phyloP scores from a whole-genome alignment of 441 rosid species.

The Arabidopsis hybrid region DNA sequence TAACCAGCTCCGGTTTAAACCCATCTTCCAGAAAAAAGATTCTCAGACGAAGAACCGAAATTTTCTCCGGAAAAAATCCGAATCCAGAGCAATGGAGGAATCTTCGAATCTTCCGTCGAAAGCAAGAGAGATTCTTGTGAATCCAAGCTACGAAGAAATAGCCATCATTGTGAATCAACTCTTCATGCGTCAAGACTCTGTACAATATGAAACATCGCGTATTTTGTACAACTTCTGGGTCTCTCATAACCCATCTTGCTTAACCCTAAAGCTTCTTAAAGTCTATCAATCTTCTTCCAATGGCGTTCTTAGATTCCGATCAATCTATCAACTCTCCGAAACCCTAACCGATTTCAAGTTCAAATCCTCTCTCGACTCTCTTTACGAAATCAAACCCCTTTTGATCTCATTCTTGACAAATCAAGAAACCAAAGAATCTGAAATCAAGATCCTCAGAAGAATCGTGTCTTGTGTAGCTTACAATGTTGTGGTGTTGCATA shows the following conservation, averaged over 20 bases:
- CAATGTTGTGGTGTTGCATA: not conserved
- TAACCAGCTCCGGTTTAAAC: no score
- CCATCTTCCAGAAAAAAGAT: not conserved
- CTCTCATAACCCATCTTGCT: not conserved
- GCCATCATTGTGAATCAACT: not conserved
- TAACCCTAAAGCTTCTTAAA: not conserved
- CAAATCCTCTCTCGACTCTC: not conserved
- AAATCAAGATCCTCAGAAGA: not conserved
- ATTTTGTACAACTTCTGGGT: not conserved
- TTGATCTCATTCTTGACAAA: not conserved
- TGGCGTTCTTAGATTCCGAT: not conserved
- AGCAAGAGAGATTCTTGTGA: not conserved
- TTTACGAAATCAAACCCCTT: not conserved
- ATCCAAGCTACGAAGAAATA: not conserved
- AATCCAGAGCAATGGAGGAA: not conserved
- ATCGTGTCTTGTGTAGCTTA: not conserved
- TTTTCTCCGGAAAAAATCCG: slow-evolving; percentile 1
- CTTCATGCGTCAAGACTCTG: not conserved
- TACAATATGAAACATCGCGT: not conserved
- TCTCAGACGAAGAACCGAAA: not conserved
- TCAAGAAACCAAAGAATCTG: not conserved
- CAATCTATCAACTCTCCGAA: not conserved
- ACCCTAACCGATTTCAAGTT: not conserved
- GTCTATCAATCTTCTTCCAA: not conserved
- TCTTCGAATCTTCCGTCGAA: not conserved